phyloP scores from a whole-genome alignment of 495 filamentous ascomycete genomes.

The Annulohypoxylon nitens region DNA sequence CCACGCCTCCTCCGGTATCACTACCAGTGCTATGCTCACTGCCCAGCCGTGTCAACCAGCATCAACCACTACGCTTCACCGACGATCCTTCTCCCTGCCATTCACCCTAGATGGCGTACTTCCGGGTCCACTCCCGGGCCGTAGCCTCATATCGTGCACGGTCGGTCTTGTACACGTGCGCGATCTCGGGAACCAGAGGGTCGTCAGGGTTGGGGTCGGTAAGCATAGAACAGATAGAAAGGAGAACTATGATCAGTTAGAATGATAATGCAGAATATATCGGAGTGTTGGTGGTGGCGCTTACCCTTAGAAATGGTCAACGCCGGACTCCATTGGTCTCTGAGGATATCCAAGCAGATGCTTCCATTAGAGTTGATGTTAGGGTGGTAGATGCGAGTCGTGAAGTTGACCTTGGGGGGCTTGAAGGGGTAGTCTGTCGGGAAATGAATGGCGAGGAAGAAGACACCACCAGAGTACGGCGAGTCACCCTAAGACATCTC shows the following conservation, averaged over 20 bases:
- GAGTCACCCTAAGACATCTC: slow-evolving; percentile 77
- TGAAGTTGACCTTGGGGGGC: slow-evolving; percentile 99
- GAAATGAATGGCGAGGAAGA: slow-evolving; percentile 98
- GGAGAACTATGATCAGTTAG: slow-evolving; percentile 72
- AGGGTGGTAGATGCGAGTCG: slow-evolving; percentile 98
- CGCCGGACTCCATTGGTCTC: slow-evolving; percentile 99
- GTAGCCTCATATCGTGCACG: slow-evolving; percentile 94
- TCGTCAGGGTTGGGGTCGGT: slow-evolving; percentile 99
- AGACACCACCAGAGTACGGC: slow-evolving; percentile 96
- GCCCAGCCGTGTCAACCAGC: slow-evolving; percentile 26
- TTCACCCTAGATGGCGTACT: slow-evolving; percentile 84
- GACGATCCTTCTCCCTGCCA: slow-evolving; percentile 6
- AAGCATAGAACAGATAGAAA: slow-evolving; percentile 99
- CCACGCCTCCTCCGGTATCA: slow-evolving; percentile 33
- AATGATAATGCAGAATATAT: background rate
- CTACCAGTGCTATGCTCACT: slow-evolving; percentile 37
- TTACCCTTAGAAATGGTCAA: slow-evolving; percentile 98
- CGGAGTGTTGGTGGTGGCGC: slow-evolving; percentile 34
- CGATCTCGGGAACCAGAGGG: slow-evolving; percentile 97
- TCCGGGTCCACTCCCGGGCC: slow-evolving; percentile 97
- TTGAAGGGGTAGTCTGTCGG: slow-evolving; percentile 99
- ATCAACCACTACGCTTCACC: slow-evolving; percentile 21
- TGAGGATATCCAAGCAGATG: slow-evolving; percentile 97
- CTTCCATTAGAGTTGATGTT: slow-evolving; percentile 99
- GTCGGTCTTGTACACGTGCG: slow-evolving; percentile 99